Conservation (phyloP, 108 stramenopile species). For the Craspedostauros australis region DNA sequence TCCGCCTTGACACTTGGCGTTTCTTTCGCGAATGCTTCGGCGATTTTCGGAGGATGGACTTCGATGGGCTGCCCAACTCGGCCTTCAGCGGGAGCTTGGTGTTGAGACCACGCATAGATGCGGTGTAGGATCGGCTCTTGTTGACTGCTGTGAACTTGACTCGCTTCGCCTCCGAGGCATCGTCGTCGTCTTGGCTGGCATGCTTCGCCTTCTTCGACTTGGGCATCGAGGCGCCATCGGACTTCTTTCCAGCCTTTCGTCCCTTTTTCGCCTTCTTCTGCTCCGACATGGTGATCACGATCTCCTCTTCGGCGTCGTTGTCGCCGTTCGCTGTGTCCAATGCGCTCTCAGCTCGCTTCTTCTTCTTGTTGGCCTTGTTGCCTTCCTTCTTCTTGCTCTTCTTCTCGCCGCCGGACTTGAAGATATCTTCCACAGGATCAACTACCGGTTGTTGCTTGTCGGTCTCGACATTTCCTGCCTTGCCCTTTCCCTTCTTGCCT, state of each 20-base stretch:
- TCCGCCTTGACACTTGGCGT: constrained; percentile 22
- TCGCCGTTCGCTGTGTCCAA: not conserved
- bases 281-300: constrained; percentile 28
- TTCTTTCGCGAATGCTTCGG: constrained; percentile 2
- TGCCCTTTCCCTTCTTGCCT: constrained; percentile 21
- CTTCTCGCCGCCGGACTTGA: constrained; percentile 4
- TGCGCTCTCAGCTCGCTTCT: not conserved
- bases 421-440: not conserved
- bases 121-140: constrained; percentile 69
- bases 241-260: constrained; percentile 23
- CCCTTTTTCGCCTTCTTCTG: constrained; percentile 42
- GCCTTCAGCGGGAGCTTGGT: constrained; percentile 40
- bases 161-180: constrained; percentile 24
- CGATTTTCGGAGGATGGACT: constrained; percentile 63
- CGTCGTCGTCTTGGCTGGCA: constrained; percentile 7
- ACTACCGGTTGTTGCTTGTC: constrained; percentile 5
- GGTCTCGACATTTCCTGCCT: constrained; percentile 2
- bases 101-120: constrained; percentile 69
- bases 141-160: constrained; percentile 68
- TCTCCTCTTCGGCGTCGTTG: constrained; percentile 30
- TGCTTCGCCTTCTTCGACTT: constrained; percentile 10
- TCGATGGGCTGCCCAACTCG: constrained; percentile 46
- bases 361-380: constrained; percentile 11
- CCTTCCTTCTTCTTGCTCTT: constrained; percentile 36
- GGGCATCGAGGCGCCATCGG: constrained; percentile 1